Conservation (phyloP, 129 eudicot species). For the Flaveria ramosissima region DNA sequence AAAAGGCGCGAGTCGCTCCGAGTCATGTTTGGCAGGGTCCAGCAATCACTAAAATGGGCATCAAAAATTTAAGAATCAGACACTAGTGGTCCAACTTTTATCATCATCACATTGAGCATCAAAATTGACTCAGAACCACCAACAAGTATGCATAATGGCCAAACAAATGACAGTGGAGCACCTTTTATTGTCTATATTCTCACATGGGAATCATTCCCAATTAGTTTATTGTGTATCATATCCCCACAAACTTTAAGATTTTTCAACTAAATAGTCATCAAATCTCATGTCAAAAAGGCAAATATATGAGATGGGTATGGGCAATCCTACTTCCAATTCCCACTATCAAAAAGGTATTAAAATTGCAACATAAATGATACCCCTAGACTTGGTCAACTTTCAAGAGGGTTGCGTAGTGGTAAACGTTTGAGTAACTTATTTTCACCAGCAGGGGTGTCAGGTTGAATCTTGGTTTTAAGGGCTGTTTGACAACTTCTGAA, state of each 20-base stretch:
- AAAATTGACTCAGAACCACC: slow-evolving; percentile 47
- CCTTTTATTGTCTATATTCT: slow-evolving; percentile 48
- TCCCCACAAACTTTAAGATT: slow-evolving; percentile 45
- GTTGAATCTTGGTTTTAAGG: no score
- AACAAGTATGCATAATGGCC: slow-evolving; percentile 49
- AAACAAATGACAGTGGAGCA: slow-evolving; percentile 53
- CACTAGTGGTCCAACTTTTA: slow-evolving; percentile 47
- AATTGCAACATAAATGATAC: slow-evolving; percentile 9
- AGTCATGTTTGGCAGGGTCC: slow-evolving; percentile 36
- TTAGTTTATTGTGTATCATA: slow-evolving; percentile 34
- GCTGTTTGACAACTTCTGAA: no score
- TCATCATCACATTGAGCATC: slow-evolving; percentile 42
- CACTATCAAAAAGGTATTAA: slow-evolving; percentile 32
- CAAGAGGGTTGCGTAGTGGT: no score
- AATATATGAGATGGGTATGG: slow-evolving; percentile 17
- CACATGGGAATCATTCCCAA: slow-evolving; percentile 50
- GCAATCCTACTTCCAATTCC: slow-evolving; percentile 17
- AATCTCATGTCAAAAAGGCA: slow-evolving; percentile 38
- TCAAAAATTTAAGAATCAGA: slow-evolving; percentile 43
- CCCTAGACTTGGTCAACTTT: slow-evolving; percentile 28
- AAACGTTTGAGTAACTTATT: no score
- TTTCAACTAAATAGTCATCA: slow-evolving; percentile 38
- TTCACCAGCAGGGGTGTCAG: no score
- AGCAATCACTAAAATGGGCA: slow-evolving; percentile 35
- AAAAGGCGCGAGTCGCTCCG: slow-evolving; percentile 16